phyloP scores from a whole-genome alignment of 2,329 filamentous ascomycete species.

The Cytospora schulzeri region DNA sequence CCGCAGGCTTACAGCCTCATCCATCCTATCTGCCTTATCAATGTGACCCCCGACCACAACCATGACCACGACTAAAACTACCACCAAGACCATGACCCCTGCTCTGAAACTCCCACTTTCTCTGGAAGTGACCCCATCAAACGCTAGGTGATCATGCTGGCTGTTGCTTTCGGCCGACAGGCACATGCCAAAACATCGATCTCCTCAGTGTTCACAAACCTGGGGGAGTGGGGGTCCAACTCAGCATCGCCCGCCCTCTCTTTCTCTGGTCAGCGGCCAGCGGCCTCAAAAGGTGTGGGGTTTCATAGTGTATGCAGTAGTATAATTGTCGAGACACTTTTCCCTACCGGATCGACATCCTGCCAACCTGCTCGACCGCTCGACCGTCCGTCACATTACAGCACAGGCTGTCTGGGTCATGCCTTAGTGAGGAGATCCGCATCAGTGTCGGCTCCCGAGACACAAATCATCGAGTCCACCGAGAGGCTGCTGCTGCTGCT shows the following conservation, averaged over 20 bases:
- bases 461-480: not conserved
- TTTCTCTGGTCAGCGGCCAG: not conserved
- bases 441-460: slow-evolving; percentile 11
- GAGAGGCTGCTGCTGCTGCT: not conserved
- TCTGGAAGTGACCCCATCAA: slow-evolving; percentile 6
- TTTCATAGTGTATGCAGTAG: no score
- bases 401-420: not conserved
- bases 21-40: slow-evolving; percentile 19
- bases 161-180: not conserved
- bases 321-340: not conserved
- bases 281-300: slow-evolving; percentile 6
- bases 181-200: not conserved
- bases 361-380: not conserved
- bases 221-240: not conserved
- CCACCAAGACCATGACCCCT: not conserved
- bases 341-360: not conserved
- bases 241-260: not conserved
- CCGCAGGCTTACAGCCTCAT: slow-evolving; percentile 18
- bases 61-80: not conserved
- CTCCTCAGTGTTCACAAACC: not conserved
- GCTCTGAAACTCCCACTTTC: slow-evolving; percentile 2
- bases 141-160: not conserved
- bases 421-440: not conserved
- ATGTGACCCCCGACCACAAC: slow-evolving; percentile 1
- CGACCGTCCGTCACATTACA: not conserved